Conservation (phyloP, 106 monocot genomes). For the Allium sativum region DNA sequence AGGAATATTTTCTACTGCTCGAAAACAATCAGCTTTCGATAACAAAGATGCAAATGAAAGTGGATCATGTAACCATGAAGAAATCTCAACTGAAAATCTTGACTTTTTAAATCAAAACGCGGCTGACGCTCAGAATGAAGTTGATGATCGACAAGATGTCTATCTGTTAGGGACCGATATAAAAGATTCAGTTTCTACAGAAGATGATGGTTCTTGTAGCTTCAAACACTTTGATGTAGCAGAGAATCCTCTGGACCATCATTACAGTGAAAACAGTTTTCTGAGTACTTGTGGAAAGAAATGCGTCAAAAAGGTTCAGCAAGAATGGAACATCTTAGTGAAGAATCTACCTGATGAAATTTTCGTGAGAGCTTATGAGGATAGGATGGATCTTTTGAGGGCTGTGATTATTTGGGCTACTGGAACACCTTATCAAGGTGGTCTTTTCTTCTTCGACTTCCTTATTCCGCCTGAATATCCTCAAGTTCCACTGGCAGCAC, state of each 20-base stretch:
- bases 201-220: slow-evolving; percentile 7
- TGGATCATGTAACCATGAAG: slow-evolving; percentile 17
- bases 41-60: slow-evolving; percentile 8
- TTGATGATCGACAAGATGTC: not conserved
- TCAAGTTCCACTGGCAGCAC: slow-evolving; percentile 81
- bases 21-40: slow-evolving; percentile 20
- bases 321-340: slow-evolving; percentile 92
- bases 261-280: slow-evolving; percentile 38
- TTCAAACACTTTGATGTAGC: slow-evolving; percentile 88
- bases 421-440: slow-evolving; percentile 98
- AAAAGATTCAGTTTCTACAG: slow-evolving; percentile 6
- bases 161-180: slow-evolving; percentile 3
- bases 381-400: slow-evolving; percentile 90
- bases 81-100: slow-evolving; percentile 7
- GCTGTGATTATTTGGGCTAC: slow-evolving; percentile 85
- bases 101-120: slow-evolving; percentile 8
- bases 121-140: slow-evolving; percentile 1
- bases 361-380: slow-evolving; percentile 90
- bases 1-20: slow-evolving; percentile 47
- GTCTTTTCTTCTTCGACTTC: slow-evolving; percentile 99
- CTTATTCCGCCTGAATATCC: slow-evolving; percentile 77
- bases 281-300: slow-evolving; percentile 52
- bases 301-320: slow-evolving; percentile 90
- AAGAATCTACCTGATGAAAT: slow-evolving; percentile 83
- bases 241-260: slow-evolving; percentile 60